Conservation (phyloP, 108 stramenopile species). For the Schizochytrium sp. region DNA sequence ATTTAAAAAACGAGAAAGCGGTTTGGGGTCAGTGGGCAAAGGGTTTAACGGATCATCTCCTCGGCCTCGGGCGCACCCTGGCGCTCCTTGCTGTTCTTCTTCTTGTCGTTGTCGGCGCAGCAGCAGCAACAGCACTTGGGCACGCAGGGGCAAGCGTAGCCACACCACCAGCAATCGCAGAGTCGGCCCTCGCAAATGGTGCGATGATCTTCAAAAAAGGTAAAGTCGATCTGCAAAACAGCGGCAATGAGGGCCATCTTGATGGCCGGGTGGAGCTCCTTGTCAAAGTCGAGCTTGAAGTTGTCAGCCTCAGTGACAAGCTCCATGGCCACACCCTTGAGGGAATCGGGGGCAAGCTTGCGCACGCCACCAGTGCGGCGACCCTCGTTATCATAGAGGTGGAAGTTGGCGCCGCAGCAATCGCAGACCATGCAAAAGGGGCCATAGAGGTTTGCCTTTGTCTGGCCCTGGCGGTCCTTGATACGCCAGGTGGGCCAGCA, state of each 20-base stretch:
- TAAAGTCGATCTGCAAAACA: not conserved
- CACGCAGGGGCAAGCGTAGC: not conserved
- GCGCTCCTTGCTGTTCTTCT: not conserved
- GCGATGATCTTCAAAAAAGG: constrained; percentile 1
- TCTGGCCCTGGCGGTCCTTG: not conserved
- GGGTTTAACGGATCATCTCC: not conserved
- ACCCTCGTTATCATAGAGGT: not conserved
- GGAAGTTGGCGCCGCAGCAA: not conserved
- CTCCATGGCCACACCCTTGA: not conserved
- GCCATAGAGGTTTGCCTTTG: not conserved
- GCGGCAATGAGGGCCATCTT: constrained; percentile 14
- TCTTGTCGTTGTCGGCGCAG: not conserved
- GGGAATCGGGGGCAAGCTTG: not conserved
- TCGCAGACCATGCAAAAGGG: constrained; percentile 10
- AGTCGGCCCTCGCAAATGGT: not conserved
- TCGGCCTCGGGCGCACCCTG: not conserved
- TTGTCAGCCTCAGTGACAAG: constrained; percentile 6
- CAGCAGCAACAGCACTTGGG: not conserved
- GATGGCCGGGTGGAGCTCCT: constrained; percentile 11
- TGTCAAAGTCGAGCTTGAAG: constrained; percentile 5
- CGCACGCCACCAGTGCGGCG: not conserved
- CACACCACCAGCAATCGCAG: constrained; percentile 5
- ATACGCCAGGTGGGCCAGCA: constrained; percentile 2
- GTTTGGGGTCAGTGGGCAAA: no score
- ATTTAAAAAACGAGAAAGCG: no score